Conservation (phyloP, 768 basidiomycete species). For the Crassisporium funariophilum region DNA sequence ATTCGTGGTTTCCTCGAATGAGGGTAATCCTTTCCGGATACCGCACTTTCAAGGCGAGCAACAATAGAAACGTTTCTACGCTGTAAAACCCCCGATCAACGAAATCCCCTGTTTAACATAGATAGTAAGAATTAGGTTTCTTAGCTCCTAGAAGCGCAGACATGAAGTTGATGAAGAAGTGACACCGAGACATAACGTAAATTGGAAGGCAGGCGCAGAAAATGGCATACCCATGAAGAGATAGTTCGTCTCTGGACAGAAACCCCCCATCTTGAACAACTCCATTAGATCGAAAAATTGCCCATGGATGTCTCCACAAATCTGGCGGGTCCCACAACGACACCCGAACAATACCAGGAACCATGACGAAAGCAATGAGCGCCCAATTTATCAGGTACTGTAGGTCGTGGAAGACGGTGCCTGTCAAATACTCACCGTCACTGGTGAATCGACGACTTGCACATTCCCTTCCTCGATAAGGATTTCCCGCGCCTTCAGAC, state of each 20-base stretch:
- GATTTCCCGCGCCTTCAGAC: conserved; percentile 95
- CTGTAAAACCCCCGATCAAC: conserved; percentile 97
- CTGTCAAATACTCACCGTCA: conserved; percentile 67
- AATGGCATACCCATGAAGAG: conserved; percentile 85
- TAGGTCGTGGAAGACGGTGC: conserved; percentile 18
- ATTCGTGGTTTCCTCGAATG: conserved; percentile 97
- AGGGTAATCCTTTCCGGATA: conserved; percentile 97
- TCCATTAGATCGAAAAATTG: conserved; percentile 98
- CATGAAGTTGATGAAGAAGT: conserved; percentile 8
- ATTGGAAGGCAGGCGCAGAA: neutral
- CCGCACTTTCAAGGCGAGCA: conserved; percentile 94
- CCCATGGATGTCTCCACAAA: conserved; percentile 96
- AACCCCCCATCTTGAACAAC: conserved; percentile 90
- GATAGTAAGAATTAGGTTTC: conserved; percentile 4
- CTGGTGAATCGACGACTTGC: conserved; percentile 92
- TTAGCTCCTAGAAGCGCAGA: conserved; percentile 10
- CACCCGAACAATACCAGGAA: neutral
- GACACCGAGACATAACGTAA: neutral
- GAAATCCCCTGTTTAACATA: conserved; percentile 74
- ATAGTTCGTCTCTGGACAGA: conserved; percentile 92
- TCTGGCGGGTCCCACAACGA: conserved; percentile 39
- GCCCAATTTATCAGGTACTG: too few species aligned
- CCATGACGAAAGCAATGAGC: conserved; percentile 5
- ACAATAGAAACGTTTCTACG: conserved; percentile 93
- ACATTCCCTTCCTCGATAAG: conserved; percentile 98